Base-by-base conservation (phyloP, 306 rosid genomes). In the Lupinus albus region DNA sequence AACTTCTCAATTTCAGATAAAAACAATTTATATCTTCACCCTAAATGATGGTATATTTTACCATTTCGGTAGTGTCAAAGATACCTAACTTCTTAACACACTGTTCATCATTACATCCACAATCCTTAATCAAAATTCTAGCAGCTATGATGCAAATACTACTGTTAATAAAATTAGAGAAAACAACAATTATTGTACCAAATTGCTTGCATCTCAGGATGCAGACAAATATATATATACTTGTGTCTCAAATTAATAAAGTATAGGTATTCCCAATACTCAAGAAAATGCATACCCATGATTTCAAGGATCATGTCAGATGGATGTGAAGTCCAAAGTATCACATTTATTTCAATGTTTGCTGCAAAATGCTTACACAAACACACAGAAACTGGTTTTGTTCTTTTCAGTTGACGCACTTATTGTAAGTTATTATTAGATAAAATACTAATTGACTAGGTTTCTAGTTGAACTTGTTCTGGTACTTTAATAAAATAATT, bases 181-280 rank as follows among this genome's bases (percentile, higher is more conserved):
- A 53, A 71, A 76, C 67, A 61, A 53, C 42, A 61, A 35, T 15
- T 76, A 41, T 68, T 38, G 80, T 32, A 12, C 51, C 60, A 61
- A 69, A 48, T 61, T 15, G 53, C 30, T 75, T 76, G 76, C 60
- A 45, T 61, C 53, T 70, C 44, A 64, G 61, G 76, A 69, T 69
- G 76, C 49, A 61, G 76, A 76, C 76, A 76, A 69, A 28, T 21
- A 69, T 61, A 71, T 76, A 33, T 76, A 65, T 61, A 75, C 21
- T 50, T 65, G 57, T 61, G 65, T 49, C 61, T 44, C 74, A 33
- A 33, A 33, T 33, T 68, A 61, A 68, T 61, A 13, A 68, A 64
- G 44, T 51, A 67, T 16, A 28, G 11, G 13, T 35, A 60, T 76
- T 57, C 35, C 48, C 70, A 30, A 1, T 44, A 18, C 57, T 49